Conservation (phyloP, 768 basidiomycete genomes). For the Glaciozyma antarctica region DNA sequence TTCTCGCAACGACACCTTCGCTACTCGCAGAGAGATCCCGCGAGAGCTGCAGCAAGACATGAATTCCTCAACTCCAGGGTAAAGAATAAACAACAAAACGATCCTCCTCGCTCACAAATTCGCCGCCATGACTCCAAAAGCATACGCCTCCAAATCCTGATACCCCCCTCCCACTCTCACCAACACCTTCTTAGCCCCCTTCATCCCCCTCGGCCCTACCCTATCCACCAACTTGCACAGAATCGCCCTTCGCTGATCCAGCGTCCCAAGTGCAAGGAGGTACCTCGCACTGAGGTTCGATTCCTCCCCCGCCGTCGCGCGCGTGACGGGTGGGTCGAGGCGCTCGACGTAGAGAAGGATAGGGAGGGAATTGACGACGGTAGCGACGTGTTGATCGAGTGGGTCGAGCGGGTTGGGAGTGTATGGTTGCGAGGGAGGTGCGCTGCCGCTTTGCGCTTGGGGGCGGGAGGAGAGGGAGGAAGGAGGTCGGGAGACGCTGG, state of each 20-base stretch:
- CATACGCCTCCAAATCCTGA: constrained; percentile 19
- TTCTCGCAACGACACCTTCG: too few species aligned
- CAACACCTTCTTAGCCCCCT: constrained; percentile 71
- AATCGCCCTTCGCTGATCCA: constrained; percentile 58
- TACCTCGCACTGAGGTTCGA: constrained; percentile 75
- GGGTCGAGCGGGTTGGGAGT: constrained; percentile 68
- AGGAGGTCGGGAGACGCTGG: background rate
- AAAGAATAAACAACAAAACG: too few species aligned
- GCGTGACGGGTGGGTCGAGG: constrained; percentile 64
- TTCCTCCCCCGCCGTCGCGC: constrained; percentile 48
- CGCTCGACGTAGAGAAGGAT: constrained; percentile 57
- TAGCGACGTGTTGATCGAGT: constrained; percentile 51
- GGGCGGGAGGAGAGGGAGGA: constrained; percentile 5
- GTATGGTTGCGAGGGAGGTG: constrained; percentile 40
- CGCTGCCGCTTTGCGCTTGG: background rate
- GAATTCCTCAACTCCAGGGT: too few species aligned
- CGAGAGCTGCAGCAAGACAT: too few species aligned
- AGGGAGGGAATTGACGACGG: constrained; percentile 67
- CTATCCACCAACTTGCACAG: constrained; percentile 71
- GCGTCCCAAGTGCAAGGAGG: constrained; percentile 44
- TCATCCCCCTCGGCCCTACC: constrained; percentile 48
- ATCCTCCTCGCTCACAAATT: background rate
- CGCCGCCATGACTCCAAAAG: background rate
- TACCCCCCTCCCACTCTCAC: constrained; percentile 65
- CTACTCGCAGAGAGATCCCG: too few species aligned